phyloP scores from a whole-genome alignment of 2,329 filamentous ascomycete species.

The Neonectria magnoliae region DNA sequence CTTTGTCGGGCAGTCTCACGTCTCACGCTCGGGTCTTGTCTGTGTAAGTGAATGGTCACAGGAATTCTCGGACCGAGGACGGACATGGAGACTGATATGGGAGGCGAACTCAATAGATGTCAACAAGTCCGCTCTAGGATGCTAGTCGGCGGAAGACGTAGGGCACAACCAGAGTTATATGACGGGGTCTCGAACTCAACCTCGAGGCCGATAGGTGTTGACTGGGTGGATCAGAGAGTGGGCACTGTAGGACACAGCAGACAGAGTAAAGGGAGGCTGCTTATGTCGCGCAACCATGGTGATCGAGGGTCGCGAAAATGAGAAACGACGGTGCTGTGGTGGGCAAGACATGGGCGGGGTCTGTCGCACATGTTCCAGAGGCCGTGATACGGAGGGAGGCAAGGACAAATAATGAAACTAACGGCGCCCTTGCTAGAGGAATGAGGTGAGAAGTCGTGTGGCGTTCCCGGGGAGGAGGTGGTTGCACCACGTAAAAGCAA shows the following conservation, averaged over 20 bases:
- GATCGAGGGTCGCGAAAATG: slow-evolving; percentile 27
- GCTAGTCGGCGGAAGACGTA: slow-evolving; percentile 12
- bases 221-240: slow-evolving; percentile 31
- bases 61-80: slow-evolving; percentile 31
- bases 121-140: slow-evolving; percentile 19
- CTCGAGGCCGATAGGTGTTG: slow-evolving; percentile 19
- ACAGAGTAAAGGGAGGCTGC: slow-evolving; percentile 32
- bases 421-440: slow-evolving; percentile 35
- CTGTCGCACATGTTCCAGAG: slow-evolving; percentile 39
- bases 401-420: slow-evolving; percentile 37
- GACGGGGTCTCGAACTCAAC: slow-evolving; percentile 34
- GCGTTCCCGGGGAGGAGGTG: slow-evolving; percentile 37
- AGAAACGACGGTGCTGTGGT: slow-evolving; percentile 28
- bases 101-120: slow-evolving; percentile 15
- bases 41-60: slow-evolving; percentile 40
- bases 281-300: slow-evolving; percentile 32
- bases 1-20: slow-evolving; percentile 26
- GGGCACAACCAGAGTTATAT: slow-evolving; percentile 33
- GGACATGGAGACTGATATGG: slow-evolving; percentile 27
- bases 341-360: slow-evolving; percentile 31
- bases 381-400: slow-evolving; percentile 33
- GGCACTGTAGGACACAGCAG: slow-evolving; percentile 5
- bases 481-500: slow-evolving; percentile 43
- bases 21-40: slow-evolving; percentile 31
- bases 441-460: slow-evolving; percentile 40